These are phyloP conservation scores for Oryza glumipatula DNA, from an alignment of 176 grass and related monocot genomes.

Conservation along the genomic window DNA sequence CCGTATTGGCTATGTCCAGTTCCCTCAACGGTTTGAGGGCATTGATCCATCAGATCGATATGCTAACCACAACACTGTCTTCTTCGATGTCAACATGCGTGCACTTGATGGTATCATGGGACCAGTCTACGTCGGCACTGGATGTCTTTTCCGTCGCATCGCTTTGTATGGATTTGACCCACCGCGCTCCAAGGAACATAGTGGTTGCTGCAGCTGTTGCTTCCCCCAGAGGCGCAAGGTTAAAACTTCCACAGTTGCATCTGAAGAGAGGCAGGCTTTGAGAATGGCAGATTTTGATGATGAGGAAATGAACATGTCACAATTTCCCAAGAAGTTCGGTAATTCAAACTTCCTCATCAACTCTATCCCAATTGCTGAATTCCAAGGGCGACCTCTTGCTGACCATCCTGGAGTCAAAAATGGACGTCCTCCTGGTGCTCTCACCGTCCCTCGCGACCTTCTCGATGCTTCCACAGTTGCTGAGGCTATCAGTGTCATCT, in stretches of 20 bases:
- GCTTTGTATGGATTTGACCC: constrained; percentile 95
- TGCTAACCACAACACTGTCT: constrained; percentile 98
- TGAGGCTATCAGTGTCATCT: constrained; percentile 90
- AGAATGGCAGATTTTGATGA: constrained; percentile 85
- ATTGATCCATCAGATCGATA: constrained; percentile 98
- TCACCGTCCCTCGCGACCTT: constrained; percentile 82
- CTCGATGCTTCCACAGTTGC: constrained; percentile 95
- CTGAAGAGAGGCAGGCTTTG: constrained; percentile 77
- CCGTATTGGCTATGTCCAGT: constrained; percentile 93
- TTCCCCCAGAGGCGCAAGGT: constrained; percentile 73
- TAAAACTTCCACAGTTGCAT: constrained; percentile 34
- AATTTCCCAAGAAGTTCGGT: constrained; percentile 94
- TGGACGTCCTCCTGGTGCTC: constrained; percentile 76
- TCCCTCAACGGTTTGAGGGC: constrained; percentile 95
- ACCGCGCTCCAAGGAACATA: constrained; percentile 83
- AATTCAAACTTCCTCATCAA: constrained; percentile 85
- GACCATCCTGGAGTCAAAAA: constrained; percentile 96
- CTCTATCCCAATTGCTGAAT: constrained; percentile 94
- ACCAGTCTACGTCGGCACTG: constrained; percentile 93
- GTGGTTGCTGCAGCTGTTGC: constrained; percentile 86
- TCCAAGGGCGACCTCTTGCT: constrained; percentile 93
- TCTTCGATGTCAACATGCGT: constrained; percentile 97
- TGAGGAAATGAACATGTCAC: constrained; percentile 90
- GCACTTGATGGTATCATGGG: constrained; percentile 89
- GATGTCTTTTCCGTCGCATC: constrained; percentile 89